Conservation (phyloP, 192 early-diverging fungal species). For the Diversispora eburnea region DNA sequence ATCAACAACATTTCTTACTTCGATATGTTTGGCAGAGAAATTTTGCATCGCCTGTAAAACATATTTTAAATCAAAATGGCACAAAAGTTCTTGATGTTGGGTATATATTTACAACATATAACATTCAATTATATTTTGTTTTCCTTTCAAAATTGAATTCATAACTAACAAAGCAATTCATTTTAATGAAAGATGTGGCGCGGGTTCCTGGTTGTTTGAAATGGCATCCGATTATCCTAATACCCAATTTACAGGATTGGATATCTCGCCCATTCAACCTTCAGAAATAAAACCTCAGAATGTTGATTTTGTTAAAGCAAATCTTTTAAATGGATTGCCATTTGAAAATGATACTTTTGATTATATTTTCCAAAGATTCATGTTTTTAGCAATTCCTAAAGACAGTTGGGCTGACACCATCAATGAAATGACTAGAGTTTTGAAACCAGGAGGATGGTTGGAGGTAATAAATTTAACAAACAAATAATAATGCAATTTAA, state of each 20-base stretch:
- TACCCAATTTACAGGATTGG: conserved; percentile 4
- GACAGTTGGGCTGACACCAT: neutral
- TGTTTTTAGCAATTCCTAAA: neutral
- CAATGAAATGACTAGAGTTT: conserved; percentile 33
- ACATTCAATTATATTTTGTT: neutral
- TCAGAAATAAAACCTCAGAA: neutral
- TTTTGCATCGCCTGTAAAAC: conserved; percentile 1
- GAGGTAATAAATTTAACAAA: too few species aligned
- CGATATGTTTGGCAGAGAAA: conserved; percentile 3
- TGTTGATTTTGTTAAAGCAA: conserved; percentile 31
- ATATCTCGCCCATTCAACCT: neutral
- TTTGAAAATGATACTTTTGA: conserved; percentile 48
- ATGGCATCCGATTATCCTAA: conserved; percentile 14
- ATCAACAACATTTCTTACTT: too few species aligned
- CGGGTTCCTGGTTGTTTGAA: conserved; percentile 12
- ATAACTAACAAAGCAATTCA: neutral
- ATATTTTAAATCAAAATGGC: neutral
- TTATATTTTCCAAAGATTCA: conserved; percentile 26
- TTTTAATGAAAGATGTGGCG: conserved; percentile 2
- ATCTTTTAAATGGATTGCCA: conserved; percentile 37
- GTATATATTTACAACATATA: neutral
- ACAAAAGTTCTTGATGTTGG: neutral
- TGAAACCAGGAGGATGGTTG: conserved; percentile 40
- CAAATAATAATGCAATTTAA: too few species aligned
- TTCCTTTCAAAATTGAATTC: neutral